Base-by-base conservation (phyloP, 768 basidiomycete species). In the Candolleomyces eurysporus region DNA sequence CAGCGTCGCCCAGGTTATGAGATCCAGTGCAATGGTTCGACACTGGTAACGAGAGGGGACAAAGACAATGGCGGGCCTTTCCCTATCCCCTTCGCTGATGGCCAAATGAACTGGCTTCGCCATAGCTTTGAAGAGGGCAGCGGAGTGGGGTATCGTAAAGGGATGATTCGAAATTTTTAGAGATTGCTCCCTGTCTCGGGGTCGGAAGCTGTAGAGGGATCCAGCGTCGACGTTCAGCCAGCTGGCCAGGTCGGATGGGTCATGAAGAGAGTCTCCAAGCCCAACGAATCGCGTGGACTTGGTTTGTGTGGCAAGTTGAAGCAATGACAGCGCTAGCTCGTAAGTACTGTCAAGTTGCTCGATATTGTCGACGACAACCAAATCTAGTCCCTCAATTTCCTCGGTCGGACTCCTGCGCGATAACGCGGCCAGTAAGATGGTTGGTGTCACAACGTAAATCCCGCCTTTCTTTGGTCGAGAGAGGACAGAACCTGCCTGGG, bases 61-160 rank as follows among this genome's bases (percentile, higher is more conserved):
- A 72, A 98, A 97, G 11, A 96, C 80, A 62, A 98, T 83, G 0
- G 88, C 83, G 3, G 82, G 77, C 59, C 82, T 82, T 7, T 74
- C 77, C 13, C 71, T 67, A 1, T 77, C 70, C 2, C 76, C 76
- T 14, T 75, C 69, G 60, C 75, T 82, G 61, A 97, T 86, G n/a
- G 87, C 87, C 10, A 85, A 75, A 73, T 96, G 92, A 2, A 89
- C 87, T 3, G 96, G 94, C 70, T 94, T 96, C 51, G 91, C 85
- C 89, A 98, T 97, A 2, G 88, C 84, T 68, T 95, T 96, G 75
- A 94, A 88, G 19, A 98, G 79, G 0, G 92, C 87, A 0, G 90
- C 82, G 4, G 96, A 97, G 67, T 94, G 87, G 0, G 94, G 85
- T 49, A 94, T 90, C 17, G 87, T 89, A 75, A 96, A 98, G 0